These are phyloP conservation scores for Pisolithus marmoratus DNA, from an alignment of 768 basidiomycete genomes.

Conservation along the genomic window DNA sequence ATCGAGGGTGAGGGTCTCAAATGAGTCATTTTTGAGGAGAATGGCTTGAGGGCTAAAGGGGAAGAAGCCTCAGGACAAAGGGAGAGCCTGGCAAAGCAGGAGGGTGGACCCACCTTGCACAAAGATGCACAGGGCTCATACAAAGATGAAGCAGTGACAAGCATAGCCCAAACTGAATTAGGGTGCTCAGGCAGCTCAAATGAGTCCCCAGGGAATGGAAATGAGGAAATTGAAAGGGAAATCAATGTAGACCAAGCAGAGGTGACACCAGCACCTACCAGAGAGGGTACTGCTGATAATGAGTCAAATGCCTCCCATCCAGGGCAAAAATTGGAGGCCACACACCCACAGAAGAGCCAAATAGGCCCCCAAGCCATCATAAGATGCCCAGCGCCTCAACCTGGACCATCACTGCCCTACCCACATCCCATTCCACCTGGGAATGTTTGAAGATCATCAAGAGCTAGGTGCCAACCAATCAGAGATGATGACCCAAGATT, in stretches of 20 bases:
- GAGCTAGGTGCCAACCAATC: neutral
- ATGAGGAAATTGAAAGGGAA: neutral
- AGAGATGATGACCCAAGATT: neutral
- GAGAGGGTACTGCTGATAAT: neutral
- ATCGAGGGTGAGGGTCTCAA: neutral
- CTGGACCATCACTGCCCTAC: neutral
- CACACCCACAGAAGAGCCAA: neutral
- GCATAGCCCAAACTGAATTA: neutral
- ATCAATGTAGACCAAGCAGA: neutral
- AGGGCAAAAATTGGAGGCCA: neutral
- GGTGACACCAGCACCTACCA: neutral
- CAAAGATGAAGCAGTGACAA: neutral
- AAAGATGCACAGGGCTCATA: neutral
- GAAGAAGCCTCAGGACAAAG: no score
- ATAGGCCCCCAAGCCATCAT: neutral
- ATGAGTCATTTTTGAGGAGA: neutral
- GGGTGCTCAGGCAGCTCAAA: neutral
- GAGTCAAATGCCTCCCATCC: neutral
- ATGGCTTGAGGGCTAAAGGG: no score
- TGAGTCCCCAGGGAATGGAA: neutral
- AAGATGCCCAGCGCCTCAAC: neutral
- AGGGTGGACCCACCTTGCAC: neutral
- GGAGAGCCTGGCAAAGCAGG: neutral
- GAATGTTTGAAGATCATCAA: neutral
- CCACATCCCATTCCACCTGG: neutral